Evolutionary conservation across 345 rosid species (phyloP).

Genomic region (Syzygium grande): DNA sequence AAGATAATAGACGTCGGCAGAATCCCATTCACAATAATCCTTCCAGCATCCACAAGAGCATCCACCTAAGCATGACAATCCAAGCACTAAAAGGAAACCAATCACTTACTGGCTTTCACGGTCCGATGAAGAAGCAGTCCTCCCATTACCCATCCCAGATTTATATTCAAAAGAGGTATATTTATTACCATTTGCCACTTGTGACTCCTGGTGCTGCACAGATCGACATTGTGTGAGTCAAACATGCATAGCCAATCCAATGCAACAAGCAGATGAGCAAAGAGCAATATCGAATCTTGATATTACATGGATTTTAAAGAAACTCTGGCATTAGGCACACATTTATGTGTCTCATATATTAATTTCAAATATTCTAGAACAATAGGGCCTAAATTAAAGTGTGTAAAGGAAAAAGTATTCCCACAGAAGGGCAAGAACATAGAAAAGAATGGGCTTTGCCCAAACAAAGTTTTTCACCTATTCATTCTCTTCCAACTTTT

Average conservation of each 20-base stretch:
- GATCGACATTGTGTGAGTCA: not conserved
- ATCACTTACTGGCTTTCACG: conserved; percentile 94
- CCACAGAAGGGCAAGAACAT: not conserved
- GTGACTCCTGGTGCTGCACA: conserved; percentile 90
- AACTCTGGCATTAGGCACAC: not conserved
- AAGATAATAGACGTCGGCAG: not conserved
- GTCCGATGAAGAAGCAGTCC: conserved; percentile 93
- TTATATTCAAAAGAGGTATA: conserved; percentile 90
- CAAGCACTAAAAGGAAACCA: not conserved
- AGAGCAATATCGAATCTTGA: not conserved
- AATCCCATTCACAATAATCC: not conserved
- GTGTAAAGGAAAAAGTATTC: not conserved
- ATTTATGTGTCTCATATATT: not conserved
- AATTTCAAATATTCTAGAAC: not conserved
- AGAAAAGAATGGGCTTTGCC: not conserved
- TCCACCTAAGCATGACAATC: not conserved
- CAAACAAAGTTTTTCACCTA: not conserved
- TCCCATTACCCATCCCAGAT: conserved; percentile 86
- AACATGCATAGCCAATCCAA: conserved; percentile 1
- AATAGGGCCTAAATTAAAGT: not conserved
- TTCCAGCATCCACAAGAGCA: not conserved
- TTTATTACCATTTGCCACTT: conserved; percentile 68
- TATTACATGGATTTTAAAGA: not conserved
- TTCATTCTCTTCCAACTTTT: not conserved
- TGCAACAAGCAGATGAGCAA: not conserved